Base-by-base conservation (phyloP, 164 flowering plant genomes). In the Dillenia turbinata region DNA sequence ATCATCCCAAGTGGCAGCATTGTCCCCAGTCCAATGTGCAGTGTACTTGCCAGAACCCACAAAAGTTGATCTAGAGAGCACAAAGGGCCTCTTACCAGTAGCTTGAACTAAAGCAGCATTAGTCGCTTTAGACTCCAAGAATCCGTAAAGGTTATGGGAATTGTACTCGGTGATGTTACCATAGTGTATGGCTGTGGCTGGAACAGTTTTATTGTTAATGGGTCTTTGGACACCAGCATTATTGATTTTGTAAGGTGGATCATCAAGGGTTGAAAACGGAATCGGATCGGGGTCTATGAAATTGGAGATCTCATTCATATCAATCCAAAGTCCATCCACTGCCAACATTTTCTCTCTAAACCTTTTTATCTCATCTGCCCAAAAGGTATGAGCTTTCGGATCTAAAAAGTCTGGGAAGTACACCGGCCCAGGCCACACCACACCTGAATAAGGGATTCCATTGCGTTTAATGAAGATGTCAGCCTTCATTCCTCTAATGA, bases 1-100 rank as follows among this genome's bases (percentile, higher is more conserved):
- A 64, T 86, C 95, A 44, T 81, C 73, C 97, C 97, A 90, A 3
- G 80, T 77, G 14, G 94, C 90, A 10, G 81, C 82, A 71, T 83
- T 86, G 60, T 88, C 95, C 19, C 97, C 97, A 13, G 92, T 88
- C 97, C 97, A 90, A 45, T 90, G 97, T 13, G 97, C 97, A 0
- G 92, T 64, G 57, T 81, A 82, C 76, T 69, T 82, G 17, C 97
- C 94, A 13, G 94, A 84, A 48, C 97, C 80, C 9, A 85, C 78
- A 65, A 86, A 90, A 48, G 94, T 90, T 2, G 97, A 90, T 69
- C 97, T 74, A 0, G 79, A 49, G 9, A 88, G 81, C 13, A 90
- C 69, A 66, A 90, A 90, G 43, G 97, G 89, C 66, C 97, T 77
- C 60, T 83, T 83, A 9, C 80, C 69, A 0, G 66, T 80, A 8